A percentile compares a stretch with the other conserved stretches of the same genome.
These are phyloP conservation scores for Adansonia rubrostipa DNA, from an alignment of 441 rosid species.

Conservation along the genomic window DNA sequence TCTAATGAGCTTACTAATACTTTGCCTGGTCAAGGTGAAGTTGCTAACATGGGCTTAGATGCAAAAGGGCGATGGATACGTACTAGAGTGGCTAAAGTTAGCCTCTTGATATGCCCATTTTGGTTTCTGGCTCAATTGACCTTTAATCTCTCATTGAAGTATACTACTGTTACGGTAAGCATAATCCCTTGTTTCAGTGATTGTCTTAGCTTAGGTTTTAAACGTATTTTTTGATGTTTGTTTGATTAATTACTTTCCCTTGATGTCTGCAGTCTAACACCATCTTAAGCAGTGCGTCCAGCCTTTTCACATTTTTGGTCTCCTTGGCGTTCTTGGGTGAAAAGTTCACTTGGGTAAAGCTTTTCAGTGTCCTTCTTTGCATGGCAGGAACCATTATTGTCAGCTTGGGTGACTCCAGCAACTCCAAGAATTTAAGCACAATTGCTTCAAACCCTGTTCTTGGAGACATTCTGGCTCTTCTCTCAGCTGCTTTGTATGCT, in stretches of 20 bases:
- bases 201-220: slow-evolving; percentile 20
- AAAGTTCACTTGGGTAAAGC: slow-evolving; percentile 88
- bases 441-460: slow-evolving; percentile 73
- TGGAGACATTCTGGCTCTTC: slow-evolving; percentile 77
- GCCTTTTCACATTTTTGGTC: slow-evolving; percentile 88
- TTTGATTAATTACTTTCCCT: slow-evolving; percentile 25
- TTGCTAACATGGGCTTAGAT: slow-evolving; percentile 51
- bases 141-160: slow-evolving; percentile 87
- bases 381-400: slow-evolving; percentile 92
- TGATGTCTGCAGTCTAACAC: slow-evolving; percentile 80
- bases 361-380: slow-evolving; percentile 87
- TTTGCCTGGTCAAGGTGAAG: slow-evolving; percentile 34
- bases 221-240: slow-evolving; percentile 8
- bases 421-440: slow-evolving; percentile 50
- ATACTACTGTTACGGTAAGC: slow-evolving; percentile 88
- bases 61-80: slow-evolving; percentile 89
- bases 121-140: slow-evolving; percentile 95
- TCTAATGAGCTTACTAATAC: slow-evolving; percentile 34
- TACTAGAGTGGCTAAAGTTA: slow-evolving; percentile 75
- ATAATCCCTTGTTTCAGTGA: not conserved
- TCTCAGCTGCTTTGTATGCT: slow-evolving; percentile 80
- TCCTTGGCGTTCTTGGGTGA: slow-evolving; percentile 78
- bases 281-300: slow-evolving; percentile 87
- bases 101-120: slow-evolving; percentile 83
- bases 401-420: slow-evolving; percentile 88